These are phyloP conservation scores for Hymenochaete sp. DNA, from an alignment of 1,284 basidiomycete species.

Conservation along the genomic window DNA sequence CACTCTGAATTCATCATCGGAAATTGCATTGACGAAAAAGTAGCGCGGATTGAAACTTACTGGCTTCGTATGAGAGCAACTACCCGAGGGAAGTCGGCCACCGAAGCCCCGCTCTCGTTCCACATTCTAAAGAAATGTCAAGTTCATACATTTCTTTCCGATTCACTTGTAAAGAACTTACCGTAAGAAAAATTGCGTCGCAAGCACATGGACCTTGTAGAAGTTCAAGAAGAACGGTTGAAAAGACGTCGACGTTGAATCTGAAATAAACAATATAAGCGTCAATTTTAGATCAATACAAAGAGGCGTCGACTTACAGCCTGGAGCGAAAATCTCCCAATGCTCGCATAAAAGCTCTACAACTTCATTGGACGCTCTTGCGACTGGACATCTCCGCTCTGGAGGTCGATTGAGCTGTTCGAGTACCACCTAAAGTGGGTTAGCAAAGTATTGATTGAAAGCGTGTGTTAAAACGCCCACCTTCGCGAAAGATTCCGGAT, in stretches of 20 bases:
- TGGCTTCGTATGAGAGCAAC: conserved; percentile 81
- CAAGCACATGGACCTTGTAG: conserved; percentile 73
- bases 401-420: conserved; percentile 78
- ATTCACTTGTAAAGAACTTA: not conserved
- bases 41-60: conserved; percentile 39
- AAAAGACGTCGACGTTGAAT: conserved; percentile 76
- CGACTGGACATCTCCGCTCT: conserved; percentile 79
- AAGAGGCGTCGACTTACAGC: conserved; percentile 41
- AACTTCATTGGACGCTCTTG: conserved; percentile 79
- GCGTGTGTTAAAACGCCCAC: conserved; percentile 30
- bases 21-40: not conserved
- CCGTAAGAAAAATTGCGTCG: conserved; percentile 82
- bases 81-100: conserved; percentile 75
- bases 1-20: conserved; percentile 37
- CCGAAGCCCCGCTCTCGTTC: conserved; percentile 82
- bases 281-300: not conserved
- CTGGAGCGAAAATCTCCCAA: conserved; percentile 74
- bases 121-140: conserved; percentile 53
- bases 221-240: conserved; percentile 90
- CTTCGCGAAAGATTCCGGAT: conserved; percentile 77
- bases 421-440: conserved; percentile 54
- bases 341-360: conserved; percentile 84
- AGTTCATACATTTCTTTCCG: not conserved
- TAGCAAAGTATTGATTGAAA: not conserved
- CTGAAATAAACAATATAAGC: conserved; percentile 33